phyloP scores from a whole-genome alignment of 768 basidiomycete genomes.

The Pulveroboletus sp. region DNA sequence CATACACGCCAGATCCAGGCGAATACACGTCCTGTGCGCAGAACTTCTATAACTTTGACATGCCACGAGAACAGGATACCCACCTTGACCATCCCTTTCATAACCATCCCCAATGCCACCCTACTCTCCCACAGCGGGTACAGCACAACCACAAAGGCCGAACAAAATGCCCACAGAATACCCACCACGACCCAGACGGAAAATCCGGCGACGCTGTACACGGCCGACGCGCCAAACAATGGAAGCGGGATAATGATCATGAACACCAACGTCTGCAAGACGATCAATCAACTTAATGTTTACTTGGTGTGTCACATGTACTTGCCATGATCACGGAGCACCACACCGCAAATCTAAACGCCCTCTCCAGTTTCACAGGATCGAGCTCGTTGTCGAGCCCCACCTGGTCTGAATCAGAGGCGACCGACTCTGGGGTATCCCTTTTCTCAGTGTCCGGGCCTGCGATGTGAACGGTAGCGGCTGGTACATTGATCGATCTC shows the following conservation, averaged over 20 bases:
- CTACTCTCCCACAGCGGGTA: conserved; percentile 89
- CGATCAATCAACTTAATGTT: neutral
- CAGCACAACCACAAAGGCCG: conserved; percentile 70
- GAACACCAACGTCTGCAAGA: conserved; percentile 52
- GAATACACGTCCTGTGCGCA: conserved; percentile 39
- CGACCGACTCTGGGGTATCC: conserved; percentile 25
- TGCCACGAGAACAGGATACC: neutral
- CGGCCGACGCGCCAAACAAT: conserved; percentile 77
- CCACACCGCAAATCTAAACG: conserved; percentile 80
- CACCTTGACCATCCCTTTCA: conserved; percentile 64
- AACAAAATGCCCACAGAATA: conserved; percentile 82
- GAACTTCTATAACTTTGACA: neutral
- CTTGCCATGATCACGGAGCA: conserved; percentile 58
- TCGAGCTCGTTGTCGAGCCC: conserved; percentile 61
- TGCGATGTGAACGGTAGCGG: conserved; percentile 10
- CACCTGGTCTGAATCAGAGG: conserved; percentile 35
- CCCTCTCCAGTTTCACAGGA: conserved; percentile 60
- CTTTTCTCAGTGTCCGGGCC: conserved; percentile 39
- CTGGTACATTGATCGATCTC: conserved; percentile 64
- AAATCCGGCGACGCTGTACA: conserved; percentile 63
- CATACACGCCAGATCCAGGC: conserved; percentile 41
- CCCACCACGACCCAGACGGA: conserved; percentile 81
- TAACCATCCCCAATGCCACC: conserved; percentile 57
- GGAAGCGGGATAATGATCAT: conserved; percentile 81
- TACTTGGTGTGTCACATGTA: conserved; percentile 32